Evolutionary conservation across 2,329 filamentous ascomycete genomes (phyloP).

Genomic region (Nakataea oryzae): DNA sequence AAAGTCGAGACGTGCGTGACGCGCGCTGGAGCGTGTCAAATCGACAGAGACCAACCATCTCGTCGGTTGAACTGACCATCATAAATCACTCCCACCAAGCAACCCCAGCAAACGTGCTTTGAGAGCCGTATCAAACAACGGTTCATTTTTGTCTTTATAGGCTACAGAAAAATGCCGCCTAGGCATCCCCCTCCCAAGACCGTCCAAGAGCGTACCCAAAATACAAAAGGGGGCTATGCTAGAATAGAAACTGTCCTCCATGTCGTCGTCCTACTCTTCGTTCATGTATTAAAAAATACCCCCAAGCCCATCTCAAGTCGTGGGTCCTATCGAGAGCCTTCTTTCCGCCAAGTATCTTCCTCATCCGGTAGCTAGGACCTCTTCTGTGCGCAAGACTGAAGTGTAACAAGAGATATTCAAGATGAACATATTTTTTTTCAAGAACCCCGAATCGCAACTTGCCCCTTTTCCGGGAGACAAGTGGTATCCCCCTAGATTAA

Average conservation of each 20-base stretch:
- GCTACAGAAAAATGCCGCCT: neutral
- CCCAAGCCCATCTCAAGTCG: neutral
- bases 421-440: neutral
- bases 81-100: no score
- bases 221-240: neutral
- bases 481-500: neutral
- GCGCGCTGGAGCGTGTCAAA: neutral
- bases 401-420: neutral
- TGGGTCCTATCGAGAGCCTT: neutral
- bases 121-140: neutral
- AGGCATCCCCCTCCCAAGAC: neutral
- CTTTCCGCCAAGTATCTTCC: neutral
- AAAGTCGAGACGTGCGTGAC: no score
- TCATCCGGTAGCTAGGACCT: neutral
- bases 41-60: no score
- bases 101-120: neutral
- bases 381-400: neutral
- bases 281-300: neutral
- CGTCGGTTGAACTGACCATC: no score
- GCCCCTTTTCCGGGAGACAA: slow-evolving; percentile 4
- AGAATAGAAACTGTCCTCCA: neutral
- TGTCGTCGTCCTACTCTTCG: neutral
- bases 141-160: neutral
- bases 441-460: neutral
- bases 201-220: neutral